phyloP scores from a whole-genome alignment of 352 stramenopile genomes.

The Pilasporangium apinafurcum region DNA sequence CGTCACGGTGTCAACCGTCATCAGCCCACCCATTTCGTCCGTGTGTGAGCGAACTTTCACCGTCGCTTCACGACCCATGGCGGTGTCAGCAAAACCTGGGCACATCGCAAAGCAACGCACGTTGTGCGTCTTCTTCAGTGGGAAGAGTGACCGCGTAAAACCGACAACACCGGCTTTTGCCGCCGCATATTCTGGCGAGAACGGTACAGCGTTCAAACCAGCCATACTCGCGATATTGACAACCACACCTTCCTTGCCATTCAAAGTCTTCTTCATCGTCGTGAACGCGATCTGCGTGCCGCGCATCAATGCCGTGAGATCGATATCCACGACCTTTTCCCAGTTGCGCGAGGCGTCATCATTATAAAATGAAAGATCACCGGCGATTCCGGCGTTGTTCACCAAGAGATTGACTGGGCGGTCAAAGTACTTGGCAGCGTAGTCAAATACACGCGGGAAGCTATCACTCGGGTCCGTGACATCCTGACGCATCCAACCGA shows the following conservation, averaged over 20 bases:
- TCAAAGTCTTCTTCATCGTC: conserved; percentile 53
- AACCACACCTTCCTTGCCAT: conserved; percentile 55
- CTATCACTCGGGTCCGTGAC: conserved; percentile 58
- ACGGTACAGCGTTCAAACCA: conserved; percentile 38
- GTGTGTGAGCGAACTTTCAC: conserved; percentile 35
- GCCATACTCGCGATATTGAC: conserved; percentile 71
- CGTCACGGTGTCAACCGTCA: conserved; percentile 35
- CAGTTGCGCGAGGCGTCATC: conserved; percentile 28
- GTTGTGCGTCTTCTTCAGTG: conserved; percentile 55
- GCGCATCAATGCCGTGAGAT: conserved; percentile 61
- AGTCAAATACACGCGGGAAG: conserved; percentile 57
- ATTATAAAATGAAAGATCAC: conserved; percentile 46
- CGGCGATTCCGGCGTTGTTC: conserved; percentile 76
- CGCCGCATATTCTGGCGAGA: conserved; percentile 59
- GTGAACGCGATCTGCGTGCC: conserved; percentile 57
- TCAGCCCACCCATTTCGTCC: conserved; percentile 38
- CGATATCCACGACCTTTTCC: conserved; percentile 67
- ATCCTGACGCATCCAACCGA: conserved; percentile 65
- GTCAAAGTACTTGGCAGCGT: conserved; percentile 52
- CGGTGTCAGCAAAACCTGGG: conserved; percentile 62
- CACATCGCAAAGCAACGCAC: conserved; percentile 66
- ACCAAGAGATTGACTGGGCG: conserved; percentile 61
- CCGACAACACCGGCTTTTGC: conserved; percentile 71
- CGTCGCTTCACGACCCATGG: conserved; percentile 41
- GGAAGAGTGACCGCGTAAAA: conserved; percentile 63